phyloP scores from a whole-genome alignment of 768 basidiomycete genomes.

The Trametes elegans region DNA sequence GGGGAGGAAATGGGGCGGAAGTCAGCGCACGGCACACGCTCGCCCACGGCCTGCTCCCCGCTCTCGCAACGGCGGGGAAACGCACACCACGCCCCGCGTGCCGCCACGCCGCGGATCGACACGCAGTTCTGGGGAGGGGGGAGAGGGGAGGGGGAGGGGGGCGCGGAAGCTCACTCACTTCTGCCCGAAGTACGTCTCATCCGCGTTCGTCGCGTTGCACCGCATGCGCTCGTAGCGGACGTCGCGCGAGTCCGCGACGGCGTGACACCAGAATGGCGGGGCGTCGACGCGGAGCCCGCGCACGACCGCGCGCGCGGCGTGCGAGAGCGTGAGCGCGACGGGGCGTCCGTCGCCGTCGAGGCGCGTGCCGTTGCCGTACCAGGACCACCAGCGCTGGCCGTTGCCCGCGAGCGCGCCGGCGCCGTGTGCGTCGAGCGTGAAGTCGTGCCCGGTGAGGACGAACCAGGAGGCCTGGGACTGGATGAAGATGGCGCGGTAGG shows the following conservation, averaged over 20 bases:
- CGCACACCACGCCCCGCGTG: too few relatives aligned
- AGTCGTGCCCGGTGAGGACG: slow-evolving; percentile 54
- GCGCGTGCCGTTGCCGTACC: slow-evolving; percentile 44
- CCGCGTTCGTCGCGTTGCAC: slow-evolving; percentile 55
- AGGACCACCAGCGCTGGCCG: slow-evolving; percentile 61
- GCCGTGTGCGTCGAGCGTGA: slow-evolving; percentile 53
- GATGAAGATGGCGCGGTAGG: slow-evolving; percentile 61
- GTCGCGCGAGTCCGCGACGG: slow-evolving; percentile 47
- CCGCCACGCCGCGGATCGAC: too few relatives aligned
- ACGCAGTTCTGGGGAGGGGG: neutral
- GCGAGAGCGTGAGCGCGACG: slow-evolving; percentile 50
- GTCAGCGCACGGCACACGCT: neutral
- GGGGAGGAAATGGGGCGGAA: neutral
- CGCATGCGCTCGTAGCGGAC: slow-evolving; percentile 56
- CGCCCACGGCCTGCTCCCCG: too few relatives aligned
- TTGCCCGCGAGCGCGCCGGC: slow-evolving; percentile 59
- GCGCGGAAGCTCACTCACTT: slow-evolving; percentile 37
- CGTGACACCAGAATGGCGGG: slow-evolving; percentile 62
- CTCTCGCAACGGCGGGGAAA: too few relatives aligned
- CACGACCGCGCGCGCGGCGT: slow-evolving; percentile 42
- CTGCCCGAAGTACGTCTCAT: slow-evolving; percentile 46
- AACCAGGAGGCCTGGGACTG: slow-evolving; percentile 67
- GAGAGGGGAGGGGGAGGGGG: neutral
- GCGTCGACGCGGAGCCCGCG: slow-evolving; percentile 49
- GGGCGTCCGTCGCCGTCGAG: slow-evolving; percentile 58